Evolutionary conservation across 2,329 filamentous ascomycete genomes (phyloP), one percentile per base, ranked within the genome.

Genomic region (Cryphonectria naterciae): DNA sequence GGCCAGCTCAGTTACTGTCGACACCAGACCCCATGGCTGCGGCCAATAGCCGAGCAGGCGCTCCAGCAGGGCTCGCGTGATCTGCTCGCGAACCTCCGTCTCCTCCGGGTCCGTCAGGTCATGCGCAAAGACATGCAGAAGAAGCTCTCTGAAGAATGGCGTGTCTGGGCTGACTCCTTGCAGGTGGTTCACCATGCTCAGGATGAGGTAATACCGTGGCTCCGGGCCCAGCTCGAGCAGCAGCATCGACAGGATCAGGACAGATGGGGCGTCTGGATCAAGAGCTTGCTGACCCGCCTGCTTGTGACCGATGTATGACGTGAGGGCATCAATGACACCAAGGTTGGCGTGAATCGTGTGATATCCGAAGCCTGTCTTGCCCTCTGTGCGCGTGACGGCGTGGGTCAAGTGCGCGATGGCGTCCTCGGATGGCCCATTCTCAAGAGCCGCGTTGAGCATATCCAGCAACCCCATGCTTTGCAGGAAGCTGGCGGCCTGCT

Each of bases 11-110:
- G 96, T 84, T 73, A 97, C 87, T 49, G 94, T 95, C 73, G 95
- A 91, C 79, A 98, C 91, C 60, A 99, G 84, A 17, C 97, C 97
- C 95, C 95, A 98, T 25, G 97, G 95, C 79, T 98, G 95, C 67
- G 95, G 95, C 83, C 95, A 94, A 80, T 93, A 94, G 32, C 94
- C 92, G 72, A 97, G 89, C 63, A 98, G 85, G 65, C 96, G 90
- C 85, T 99, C 96, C 52, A 98, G 85, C 62, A 99, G 84, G 35
- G 98, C 90, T 63, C 95, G 90, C 67, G 94, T 93, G 71, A 99
- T 95, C 79, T 97, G 93, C 82, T 98, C 92, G 49, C 95, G 93
- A 64, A 98, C 91, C 73, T 94, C 92, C 1, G 87, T 87, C 76
- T 95, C 93, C 77, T 96, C 93, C 22, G 92, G 89, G 75, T 92